These are phyloP conservation scores for Casuarina equisetifolia DNA, from an alignment of 306 rosid species.

Conservation along the genomic window DNA sequence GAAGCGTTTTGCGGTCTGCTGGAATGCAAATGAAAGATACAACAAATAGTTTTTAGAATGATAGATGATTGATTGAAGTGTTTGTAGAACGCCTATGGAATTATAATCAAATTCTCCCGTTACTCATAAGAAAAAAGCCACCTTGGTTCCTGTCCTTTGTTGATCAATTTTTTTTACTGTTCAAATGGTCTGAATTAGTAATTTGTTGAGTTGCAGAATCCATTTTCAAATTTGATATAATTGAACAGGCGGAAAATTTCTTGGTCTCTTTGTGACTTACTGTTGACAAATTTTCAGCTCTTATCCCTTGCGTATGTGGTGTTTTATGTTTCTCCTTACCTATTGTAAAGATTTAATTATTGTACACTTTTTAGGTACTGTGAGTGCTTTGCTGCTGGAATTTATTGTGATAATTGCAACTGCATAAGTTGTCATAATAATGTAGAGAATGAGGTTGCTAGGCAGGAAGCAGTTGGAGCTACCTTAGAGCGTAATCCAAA, in stretches of 20 bases:
- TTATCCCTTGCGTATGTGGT: constrained; percentile 18
- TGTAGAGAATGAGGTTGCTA: constrained; percentile 64
- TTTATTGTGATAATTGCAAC: constrained; percentile 76
- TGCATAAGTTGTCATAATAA: constrained; percentile 72
- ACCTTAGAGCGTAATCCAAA: constrained; percentile 74
- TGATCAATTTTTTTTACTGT: not conserved
- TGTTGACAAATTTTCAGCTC: not conserved
- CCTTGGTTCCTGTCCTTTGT: not conserved
- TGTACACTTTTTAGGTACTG: constrained; percentile 62
- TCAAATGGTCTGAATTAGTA: not conserved
- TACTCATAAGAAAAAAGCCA: not conserved
- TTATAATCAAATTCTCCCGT: not conserved
- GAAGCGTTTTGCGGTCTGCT: not conserved
- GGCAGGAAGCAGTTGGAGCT: constrained; percentile 63
- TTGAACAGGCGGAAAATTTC: not conserved
- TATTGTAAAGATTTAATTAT: constrained; percentile 15
- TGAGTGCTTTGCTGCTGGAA: constrained; percentile 81
- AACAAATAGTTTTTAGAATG: not conserved
- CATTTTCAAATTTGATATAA: not conserved
- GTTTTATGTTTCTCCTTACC: not conserved
- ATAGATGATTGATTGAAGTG: not conserved
- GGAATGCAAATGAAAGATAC: constrained; percentile 1
- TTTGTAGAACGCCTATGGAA: not conserved
- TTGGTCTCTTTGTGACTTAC: not conserved
- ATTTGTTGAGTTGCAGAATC: not conserved